A percentile compares a stretch with the other conserved stretches of the same genome.
These are phyloP conservation scores for Saccharomycopsis hybrid DNA, from an alignment of 1,139 yeast species.

Conservation along the genomic window DNA sequence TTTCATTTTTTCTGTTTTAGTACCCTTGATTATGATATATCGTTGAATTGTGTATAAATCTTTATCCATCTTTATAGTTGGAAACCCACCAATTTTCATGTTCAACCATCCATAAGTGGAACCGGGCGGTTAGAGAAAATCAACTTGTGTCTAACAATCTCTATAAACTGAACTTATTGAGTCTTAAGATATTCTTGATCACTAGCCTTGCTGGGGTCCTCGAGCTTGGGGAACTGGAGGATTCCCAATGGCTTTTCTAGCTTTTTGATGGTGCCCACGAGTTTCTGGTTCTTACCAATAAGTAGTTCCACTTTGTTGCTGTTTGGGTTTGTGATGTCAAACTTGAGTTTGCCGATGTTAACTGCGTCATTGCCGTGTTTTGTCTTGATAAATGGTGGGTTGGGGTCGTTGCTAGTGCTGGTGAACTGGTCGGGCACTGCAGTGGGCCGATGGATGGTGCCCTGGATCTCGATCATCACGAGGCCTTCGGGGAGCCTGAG, in stretches of 20 bases:
- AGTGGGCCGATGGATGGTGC: slow-evolving; percentile 18
- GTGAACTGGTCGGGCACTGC: slow-evolving; percentile 5
- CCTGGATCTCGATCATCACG: slow-evolving; percentile 19
- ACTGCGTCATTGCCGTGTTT: slow-evolving; percentile 8
- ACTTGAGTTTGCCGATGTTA: slow-evolving; percentile 15
- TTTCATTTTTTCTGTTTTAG: no score
- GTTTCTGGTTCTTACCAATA: slow-evolving; percentile 19
- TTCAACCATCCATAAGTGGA: slow-evolving; percentile 14
- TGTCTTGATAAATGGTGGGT: neutral
- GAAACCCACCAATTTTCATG: no score
- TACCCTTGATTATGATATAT: no score
- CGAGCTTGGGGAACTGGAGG: slow-evolving; percentile 14
- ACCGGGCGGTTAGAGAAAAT: slow-evolving; percentile 18
- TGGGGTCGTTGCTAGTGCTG: neutral
- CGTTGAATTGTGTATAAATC: no score
- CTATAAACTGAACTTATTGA: slow-evolving; percentile 13
- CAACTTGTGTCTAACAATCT: slow-evolving; percentile 18
- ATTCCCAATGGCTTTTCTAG: slow-evolving; percentile 21
- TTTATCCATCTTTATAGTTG: no score
- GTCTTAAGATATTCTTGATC: neutral
- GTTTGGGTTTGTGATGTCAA: neutral
- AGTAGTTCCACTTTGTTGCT: slow-evolving; percentile 11
- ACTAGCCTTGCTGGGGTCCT: neutral
- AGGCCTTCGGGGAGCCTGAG: slow-evolving; percentile 15
- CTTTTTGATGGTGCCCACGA: slow-evolving; percentile 16